Conservation (phyloP, 2,329 filamentous ascomycete genomes). For the Cadophora sp. region DNA sequence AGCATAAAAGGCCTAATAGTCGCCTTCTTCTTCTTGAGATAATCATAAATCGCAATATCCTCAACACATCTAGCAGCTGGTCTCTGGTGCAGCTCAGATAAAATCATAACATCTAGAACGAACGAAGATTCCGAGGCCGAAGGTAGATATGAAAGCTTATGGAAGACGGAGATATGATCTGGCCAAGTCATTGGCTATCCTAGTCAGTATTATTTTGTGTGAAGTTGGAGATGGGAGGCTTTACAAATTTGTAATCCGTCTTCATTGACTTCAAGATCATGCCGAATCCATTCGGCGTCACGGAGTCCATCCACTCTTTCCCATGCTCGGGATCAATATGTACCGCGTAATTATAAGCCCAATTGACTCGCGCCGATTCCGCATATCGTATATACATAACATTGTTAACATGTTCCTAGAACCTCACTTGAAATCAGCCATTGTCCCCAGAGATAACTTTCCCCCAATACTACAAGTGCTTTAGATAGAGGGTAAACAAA, state of each 20-base stretch:
- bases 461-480: not conserved
- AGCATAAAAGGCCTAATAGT: slow-evolving; percentile 66
- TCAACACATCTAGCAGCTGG: slow-evolving; percentile 78
- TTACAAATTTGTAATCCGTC: slow-evolving; percentile 86
- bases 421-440: not conserved
- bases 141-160: slow-evolving; percentile 65
- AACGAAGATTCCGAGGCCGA: slow-evolving; percentile 54
- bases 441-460: not conserved
- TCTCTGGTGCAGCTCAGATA: slow-evolving; percentile 78
- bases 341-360: slow-evolving; percentile 72
- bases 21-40: slow-evolving; percentile 62
- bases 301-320: slow-evolving; percentile 71
- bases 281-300: slow-evolving; percentile 70
- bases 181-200: slow-evolving; percentile 80
- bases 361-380: slow-evolving; percentile 81
- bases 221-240: slow-evolving; percentile 45
- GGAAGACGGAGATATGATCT: slow-evolving; percentile 82
- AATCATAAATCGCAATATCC: slow-evolving; percentile 82
- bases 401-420: slow-evolving; percentile 82
- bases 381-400: slow-evolving; percentile 84
- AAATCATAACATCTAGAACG: slow-evolving; percentile 65
- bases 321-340: slow-evolving; percentile 66
- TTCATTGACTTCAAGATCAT: slow-evolving; percentile 82
- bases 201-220: not conserved
- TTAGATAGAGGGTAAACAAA: slow-evolving; percentile 45